Evolutionary conservation across 768 basidiomycete genomes (phyloP).

Genomic region (Psilocybe azurescens): DNA sequence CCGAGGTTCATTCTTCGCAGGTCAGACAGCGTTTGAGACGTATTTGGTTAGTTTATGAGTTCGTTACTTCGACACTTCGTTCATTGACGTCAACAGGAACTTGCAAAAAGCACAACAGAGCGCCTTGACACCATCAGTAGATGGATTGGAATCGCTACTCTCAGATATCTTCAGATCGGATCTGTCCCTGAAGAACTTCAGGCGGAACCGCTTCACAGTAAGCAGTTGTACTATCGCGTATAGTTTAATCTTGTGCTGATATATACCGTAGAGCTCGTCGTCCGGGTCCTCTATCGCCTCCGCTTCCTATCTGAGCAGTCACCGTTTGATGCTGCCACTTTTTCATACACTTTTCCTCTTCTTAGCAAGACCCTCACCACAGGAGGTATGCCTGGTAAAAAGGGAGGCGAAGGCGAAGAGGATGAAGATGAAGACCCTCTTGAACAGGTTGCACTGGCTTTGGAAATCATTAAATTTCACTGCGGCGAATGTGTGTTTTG

Average conservation of each 20-base stretch:
- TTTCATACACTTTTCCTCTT: conserved; percentile 80
- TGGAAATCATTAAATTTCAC: conserved; percentile 75
- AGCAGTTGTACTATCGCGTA: conserved; percentile 23
- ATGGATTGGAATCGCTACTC: conserved; percentile 84
- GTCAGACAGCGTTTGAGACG: conserved; percentile 66
- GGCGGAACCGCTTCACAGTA: conserved; percentile 72
- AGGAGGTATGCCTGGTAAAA: conserved; percentile 64
- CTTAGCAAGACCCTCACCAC: conserved; percentile 67
- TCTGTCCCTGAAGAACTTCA: conserved; percentile 75
- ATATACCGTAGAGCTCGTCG: conserved; percentile 61
- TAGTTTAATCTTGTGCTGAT: not conserved
- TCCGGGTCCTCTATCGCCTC: conserved; percentile 86
- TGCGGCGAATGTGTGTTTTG: conserved; percentile 70
- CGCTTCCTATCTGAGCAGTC: conserved; percentile 81
- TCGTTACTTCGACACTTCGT: not conserved
- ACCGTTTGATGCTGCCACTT: conserved; percentile 86
- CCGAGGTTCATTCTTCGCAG: conserved; percentile 66
- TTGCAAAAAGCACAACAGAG: conserved; percentile 76
- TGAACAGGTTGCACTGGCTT: conserved; percentile 75
- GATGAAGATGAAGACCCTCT: conserved; percentile 76
- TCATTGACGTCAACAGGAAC: conserved; percentile 45
- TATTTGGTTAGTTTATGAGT: conserved; percentile 67
- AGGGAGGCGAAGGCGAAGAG: not conserved
- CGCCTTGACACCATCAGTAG: conserved; percentile 69
- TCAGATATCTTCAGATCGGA: conserved; percentile 71